phyloP scores from a whole-genome alignment of 129 eudicot species.

The Glebionis coronaria region DNA sequence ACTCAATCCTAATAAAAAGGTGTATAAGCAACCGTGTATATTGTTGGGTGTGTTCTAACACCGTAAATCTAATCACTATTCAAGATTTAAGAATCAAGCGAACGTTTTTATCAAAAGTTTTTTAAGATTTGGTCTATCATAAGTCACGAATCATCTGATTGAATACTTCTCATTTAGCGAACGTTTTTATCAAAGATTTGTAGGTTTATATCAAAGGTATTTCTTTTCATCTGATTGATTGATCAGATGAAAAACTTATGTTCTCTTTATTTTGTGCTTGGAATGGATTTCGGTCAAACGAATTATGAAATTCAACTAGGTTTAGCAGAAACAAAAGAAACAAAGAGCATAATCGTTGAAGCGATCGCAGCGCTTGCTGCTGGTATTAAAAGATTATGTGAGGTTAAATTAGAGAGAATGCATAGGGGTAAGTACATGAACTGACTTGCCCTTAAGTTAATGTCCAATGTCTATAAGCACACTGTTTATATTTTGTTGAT shows the following conservation, averaged over 20 bases:
- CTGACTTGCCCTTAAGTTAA: background rate
- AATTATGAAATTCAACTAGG: conserved; percentile 64
- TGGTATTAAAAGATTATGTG: conserved; percentile 57
- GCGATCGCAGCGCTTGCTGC: conserved; percentile 49
- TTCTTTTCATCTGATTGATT: too few relatives aligned
- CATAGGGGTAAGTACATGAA: conserved; percentile 46
- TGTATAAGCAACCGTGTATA: too few relatives aligned
- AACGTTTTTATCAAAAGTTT: too few relatives aligned
- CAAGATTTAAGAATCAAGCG: too few relatives aligned
- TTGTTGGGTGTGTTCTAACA: too few relatives aligned
- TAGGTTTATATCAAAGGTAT: too few relatives aligned
- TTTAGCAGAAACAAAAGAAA: conserved; percentile 49
- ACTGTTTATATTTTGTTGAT: conserved; percentile 20
- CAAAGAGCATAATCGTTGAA: conserved; percentile 48
- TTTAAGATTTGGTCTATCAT: too few relatives aligned
- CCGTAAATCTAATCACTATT: too few relatives aligned
- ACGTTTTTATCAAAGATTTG: too few relatives aligned
- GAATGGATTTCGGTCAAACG: conserved; percentile 67
- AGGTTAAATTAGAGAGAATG: conserved; percentile 76
- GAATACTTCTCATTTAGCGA: too few relatives aligned
- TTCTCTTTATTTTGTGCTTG: conserved; percentile 78
- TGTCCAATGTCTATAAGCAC: background rate
- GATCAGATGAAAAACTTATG: conserved; percentile 49
- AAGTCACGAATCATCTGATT: too few relatives aligned
- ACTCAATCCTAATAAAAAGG: too few relatives aligned